phyloP scores from a whole-genome alignment of 176 grass and related monocot species.

The Ensete glaucum region DNA sequence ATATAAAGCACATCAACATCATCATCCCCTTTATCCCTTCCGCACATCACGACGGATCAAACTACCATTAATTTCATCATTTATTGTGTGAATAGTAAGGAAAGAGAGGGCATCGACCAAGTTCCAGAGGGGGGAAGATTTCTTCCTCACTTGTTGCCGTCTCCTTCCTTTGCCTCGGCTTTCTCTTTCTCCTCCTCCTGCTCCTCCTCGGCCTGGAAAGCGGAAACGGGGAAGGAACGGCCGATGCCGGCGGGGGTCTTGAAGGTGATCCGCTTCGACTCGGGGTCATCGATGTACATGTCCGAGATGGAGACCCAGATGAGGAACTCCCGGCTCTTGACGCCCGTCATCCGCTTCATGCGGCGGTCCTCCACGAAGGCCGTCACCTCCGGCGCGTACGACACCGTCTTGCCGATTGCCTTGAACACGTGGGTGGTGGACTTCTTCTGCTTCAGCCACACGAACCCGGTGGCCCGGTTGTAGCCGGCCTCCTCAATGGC shows the following conservation, averaged over 20 bases:
- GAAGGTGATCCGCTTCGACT: slow-evolving; percentile 38
- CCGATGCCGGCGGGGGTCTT: slow-evolving; percentile 42
- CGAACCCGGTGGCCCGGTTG: slow-evolving; percentile 47
- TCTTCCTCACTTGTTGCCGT: too few species aligned
- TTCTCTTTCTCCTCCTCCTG: not conserved
- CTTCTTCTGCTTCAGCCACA: slow-evolving; percentile 51
- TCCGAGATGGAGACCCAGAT: slow-evolving; percentile 14
- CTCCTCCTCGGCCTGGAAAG: slow-evolving; percentile 22
- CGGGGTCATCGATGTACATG: slow-evolving; percentile 32
- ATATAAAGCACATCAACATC: too few species aligned
- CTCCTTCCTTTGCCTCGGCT: too few species aligned
- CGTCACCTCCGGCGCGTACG: slow-evolving; percentile 19
- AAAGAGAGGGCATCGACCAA: too few species aligned
- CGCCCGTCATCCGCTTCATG: slow-evolving; percentile 44
- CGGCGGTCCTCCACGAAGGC: slow-evolving; percentile 30
- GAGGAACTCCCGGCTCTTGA: slow-evolving; percentile 45
- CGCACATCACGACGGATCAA: too few species aligned
- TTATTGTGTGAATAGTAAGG: too few species aligned
- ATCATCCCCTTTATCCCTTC: too few species aligned
- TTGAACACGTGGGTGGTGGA: slow-evolving; percentile 37
- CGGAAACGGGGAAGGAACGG: slow-evolving; percentile 31
- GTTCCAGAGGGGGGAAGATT: too few species aligned
- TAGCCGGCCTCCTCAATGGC: slow-evolving; percentile 51
- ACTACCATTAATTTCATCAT: too few species aligned
- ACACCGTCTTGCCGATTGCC: slow-evolving; percentile 40